A percentile compares a stretch with the other conserved stretches of the same genome.
phyloP scores from a whole-genome alignment of 202 grass and related monocot genomes.

The Carex arenaria region DNA sequence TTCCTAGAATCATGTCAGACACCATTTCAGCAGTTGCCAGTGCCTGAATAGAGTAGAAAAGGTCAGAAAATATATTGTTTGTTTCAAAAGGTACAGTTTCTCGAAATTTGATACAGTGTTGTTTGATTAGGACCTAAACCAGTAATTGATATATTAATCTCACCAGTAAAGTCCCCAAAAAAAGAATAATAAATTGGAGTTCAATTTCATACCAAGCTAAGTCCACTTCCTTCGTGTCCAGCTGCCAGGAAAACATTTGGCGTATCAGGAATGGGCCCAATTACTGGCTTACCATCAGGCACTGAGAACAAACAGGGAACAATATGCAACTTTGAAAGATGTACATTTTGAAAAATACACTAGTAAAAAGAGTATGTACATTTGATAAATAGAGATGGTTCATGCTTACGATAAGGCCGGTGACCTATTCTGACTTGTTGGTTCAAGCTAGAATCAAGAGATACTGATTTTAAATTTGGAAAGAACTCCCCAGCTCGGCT shows the following conservation, averaged over 20 bases:
- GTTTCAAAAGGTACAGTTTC: not conserved
- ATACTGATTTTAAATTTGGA: slow-evolving; percentile 55
- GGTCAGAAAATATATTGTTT: not conserved
- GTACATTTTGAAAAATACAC: slow-evolving; percentile 5
- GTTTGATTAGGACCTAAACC: not conserved
- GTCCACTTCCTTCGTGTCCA: slow-evolving; percentile 97
- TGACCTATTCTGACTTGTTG: slow-evolving; percentile 79
- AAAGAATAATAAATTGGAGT: slow-evolving; percentile 13
- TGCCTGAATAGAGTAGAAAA: slow-evolving; percentile 45
- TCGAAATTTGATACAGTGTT: not conserved
- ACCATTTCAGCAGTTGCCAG: slow-evolving; percentile 97
- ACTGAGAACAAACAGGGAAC: slow-evolving; percentile 46
- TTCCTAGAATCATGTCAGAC: slow-evolving; percentile 70
- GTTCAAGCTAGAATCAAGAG: slow-evolving; percentile 44
- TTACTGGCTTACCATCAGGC: slow-evolving; percentile 97
- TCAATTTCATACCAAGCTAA: slow-evolving; percentile 62
- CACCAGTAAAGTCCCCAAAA: not conserved
- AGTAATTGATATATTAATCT: not conserved
- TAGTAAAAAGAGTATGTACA: not conserved
- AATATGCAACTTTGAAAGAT: not conserved
- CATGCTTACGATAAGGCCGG: slow-evolving; percentile 74
- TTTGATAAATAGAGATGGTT: slow-evolving; percentile 1
- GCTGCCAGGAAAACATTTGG: slow-evolving; percentile 79
- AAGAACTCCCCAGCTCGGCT: slow-evolving; percentile 80
- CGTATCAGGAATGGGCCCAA: slow-evolving; percentile 65